Conservation (phyloP, 257 asterid species). For the Galeopsis tetrahit region DNA sequence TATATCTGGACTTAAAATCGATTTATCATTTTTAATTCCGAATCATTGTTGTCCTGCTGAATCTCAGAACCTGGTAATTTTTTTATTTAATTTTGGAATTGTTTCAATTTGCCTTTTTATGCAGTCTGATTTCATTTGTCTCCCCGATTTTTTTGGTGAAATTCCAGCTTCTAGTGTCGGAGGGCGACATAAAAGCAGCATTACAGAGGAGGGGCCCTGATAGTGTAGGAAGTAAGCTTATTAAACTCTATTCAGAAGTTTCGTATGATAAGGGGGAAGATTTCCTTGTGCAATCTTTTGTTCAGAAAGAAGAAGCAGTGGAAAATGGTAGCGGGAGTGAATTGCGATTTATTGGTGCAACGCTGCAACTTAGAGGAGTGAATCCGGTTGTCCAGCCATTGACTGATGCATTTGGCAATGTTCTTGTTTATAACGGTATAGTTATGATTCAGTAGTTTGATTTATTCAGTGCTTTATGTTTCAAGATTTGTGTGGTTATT, state of each 20-base stretch:
- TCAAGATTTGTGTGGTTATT: not conserved
- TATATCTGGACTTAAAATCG: conserved; percentile 66
- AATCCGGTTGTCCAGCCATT: conserved; percentile 76
- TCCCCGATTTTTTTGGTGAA: not conserved
- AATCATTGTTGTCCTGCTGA: conserved; percentile 47
- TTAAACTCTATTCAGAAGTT: conserved; percentile 42
- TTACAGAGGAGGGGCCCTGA: conserved; percentile 91
- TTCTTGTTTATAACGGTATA: conserved; percentile 90
- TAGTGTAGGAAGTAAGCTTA: conserved; percentile 64
- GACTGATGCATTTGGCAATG: conserved; percentile 68
- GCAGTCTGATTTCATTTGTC: not conserved
- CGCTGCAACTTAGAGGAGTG: conserved; percentile 86
- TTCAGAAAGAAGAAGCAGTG: conserved; percentile 39
- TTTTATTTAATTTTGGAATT: not conserved
- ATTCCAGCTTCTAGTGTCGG: conserved; percentile 49
- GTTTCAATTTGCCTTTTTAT: conserved; percentile 9
- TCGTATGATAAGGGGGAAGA: conserved; percentile 31
- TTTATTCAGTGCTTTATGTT: not conserved
- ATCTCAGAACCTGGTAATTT: conserved; percentile 43
- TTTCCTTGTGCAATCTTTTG: conserved; percentile 33
- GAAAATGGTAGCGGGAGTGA: conserved; percentile 39
- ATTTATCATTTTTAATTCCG: conserved; percentile 48
- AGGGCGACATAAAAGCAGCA: conserved; percentile 61
- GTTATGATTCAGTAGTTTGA: not conserved
- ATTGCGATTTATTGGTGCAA: conserved; percentile 77